A percentile compares a stretch with the other conserved stretches of the same genome.
Conservation (phyloP, 176 grass and related monocot genomes). For the Coix lacrymajobi region DNA sequence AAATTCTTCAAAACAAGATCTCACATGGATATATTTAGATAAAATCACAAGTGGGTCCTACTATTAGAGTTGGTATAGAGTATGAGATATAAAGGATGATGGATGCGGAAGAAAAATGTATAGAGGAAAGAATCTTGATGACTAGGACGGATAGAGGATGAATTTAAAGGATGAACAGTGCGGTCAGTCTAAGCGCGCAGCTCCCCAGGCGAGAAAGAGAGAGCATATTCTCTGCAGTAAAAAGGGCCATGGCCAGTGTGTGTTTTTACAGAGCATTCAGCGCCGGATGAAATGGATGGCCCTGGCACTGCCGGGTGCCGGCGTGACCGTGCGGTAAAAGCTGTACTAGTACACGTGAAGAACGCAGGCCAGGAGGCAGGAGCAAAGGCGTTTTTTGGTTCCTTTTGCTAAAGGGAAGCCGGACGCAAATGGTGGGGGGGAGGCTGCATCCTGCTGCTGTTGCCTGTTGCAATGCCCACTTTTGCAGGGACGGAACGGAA, state of each 20-base stretch:
- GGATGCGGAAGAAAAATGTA: too few relatives aligned
- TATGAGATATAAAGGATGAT: too few relatives aligned
- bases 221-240: constrained; percentile 28
- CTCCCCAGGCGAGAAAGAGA: background rate
- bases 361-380: constrained; percentile 19
- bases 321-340: constrained; percentile 36
- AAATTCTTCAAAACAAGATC: too few relatives aligned
- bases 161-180: too few relatives aligned
- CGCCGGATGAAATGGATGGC: constrained; percentile 30
- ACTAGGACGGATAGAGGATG: too few relatives aligned
- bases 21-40: too few relatives aligned
- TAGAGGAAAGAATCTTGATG: too few relatives aligned
- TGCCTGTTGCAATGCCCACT: constrained; percentile 2
- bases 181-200: too few relatives aligned
- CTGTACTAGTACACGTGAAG: constrained; percentile 30
- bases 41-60: too few relatives aligned
- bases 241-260: constrained; percentile 7
- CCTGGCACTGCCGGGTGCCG: background rate
- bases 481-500: background rate
- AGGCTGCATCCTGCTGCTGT: background rate
- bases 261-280: constrained; percentile 39
- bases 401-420: constrained; percentile 35
- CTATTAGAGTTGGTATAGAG: too few relatives aligned
- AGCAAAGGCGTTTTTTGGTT: constrained; percentile 51
- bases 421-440: too few relatives aligned